Evolutionary conservation across 169 alveolate species (phyloP), one percentile per base, ranked within the genome.

Genomic region (Blepharisma undulans): DNA sequence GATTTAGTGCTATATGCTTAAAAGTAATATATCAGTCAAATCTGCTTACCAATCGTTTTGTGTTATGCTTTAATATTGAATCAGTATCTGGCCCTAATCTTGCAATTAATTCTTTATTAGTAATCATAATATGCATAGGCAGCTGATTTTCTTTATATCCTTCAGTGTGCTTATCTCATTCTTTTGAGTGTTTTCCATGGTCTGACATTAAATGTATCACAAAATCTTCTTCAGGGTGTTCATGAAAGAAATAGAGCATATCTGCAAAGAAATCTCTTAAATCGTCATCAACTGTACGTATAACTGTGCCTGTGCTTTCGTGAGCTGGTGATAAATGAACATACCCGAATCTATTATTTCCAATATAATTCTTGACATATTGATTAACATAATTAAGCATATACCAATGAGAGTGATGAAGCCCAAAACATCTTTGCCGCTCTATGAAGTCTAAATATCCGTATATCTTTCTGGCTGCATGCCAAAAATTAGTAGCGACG

Each of bases 341-440:
- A 84, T 84, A 84, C 10, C 61, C 89, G 78, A 84, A 84, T 60
- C 77, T 84, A 60, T 84, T 84, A 76, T 22, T 33, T 25, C 77
- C 77, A 21, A 32, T 2, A 60, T 84, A 84, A 34, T 48, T 84
- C 74, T 16, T n/a, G n/a, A 48, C 27, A 60, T 22, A 84, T 76
- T 84, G 78, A 4, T 32, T 84, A 1, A 60, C 22, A 32, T 84
- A 84, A 4, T 84, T 32, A n/a, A 84, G 34, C 74, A 32, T 84
- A 32, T 84, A 84, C 29, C 29, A 32, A 60, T 84, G 89, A 7
- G 89, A 59, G n/a, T 32, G 74, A 19, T 36, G 25, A 19, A 21
- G 22, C 25, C 89, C 89, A 22, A 84, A 36, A n/a, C 89, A 84
- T 84, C 34, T 1, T 36, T 84, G 74, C n/a, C 77, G 7, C 74